Conservation (phyloP, 2,329 filamentous ascomycete genomes). For the Ophiocordyceps robertsii region DNA sequence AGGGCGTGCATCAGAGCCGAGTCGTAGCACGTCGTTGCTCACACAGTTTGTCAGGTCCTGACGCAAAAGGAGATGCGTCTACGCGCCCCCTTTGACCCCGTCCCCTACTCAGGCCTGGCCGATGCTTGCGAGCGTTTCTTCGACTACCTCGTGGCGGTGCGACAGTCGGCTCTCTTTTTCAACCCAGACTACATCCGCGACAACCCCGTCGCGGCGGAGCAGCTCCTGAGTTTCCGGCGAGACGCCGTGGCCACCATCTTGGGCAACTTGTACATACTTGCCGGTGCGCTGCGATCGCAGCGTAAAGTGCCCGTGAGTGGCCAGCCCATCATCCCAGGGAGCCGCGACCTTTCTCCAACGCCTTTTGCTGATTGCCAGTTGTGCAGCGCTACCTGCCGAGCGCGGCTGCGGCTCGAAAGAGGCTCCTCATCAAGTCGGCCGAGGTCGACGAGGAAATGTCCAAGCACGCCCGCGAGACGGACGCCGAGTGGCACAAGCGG, state of each 20-base stretch:
- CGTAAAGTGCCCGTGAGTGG: conserved; percentile 32
- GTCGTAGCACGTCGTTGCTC: not conserved
- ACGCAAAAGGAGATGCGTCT: conserved; percentile 46
- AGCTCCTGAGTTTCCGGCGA: conserved; percentile 35
- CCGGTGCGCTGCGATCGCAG: conserved; percentile 37
- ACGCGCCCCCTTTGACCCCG: conserved; percentile 40
- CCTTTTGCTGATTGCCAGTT: not conserved
- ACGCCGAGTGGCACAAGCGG: conserved; percentile 23
- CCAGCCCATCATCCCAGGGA: not conserved
- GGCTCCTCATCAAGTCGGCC: conserved; percentile 35
- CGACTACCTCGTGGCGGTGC: conserved; percentile 42
- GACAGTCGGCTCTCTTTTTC: conserved; percentile 44
- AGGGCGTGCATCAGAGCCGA: not conserved
- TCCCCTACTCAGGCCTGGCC: conserved; percentile 42
- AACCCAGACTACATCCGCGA: conserved; percentile 38
- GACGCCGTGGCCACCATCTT: conserved; percentile 45
- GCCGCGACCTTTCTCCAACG: not conserved
- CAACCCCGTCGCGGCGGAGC: conserved; percentile 32
- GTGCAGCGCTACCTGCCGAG: conserved; percentile 38
- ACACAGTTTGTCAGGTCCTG: conserved; percentile 20
- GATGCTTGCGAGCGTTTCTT: conserved; percentile 44
- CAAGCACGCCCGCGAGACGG: conserved; percentile 6
- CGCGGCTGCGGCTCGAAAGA: conserved; percentile 37
- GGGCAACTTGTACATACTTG: conserved; percentile 44
- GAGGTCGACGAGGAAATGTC: conserved; percentile 27